phyloP scores from a whole-genome alignment of 495 filamentous ascomycete species.

The Trichodelitschia bisporula region DNA sequence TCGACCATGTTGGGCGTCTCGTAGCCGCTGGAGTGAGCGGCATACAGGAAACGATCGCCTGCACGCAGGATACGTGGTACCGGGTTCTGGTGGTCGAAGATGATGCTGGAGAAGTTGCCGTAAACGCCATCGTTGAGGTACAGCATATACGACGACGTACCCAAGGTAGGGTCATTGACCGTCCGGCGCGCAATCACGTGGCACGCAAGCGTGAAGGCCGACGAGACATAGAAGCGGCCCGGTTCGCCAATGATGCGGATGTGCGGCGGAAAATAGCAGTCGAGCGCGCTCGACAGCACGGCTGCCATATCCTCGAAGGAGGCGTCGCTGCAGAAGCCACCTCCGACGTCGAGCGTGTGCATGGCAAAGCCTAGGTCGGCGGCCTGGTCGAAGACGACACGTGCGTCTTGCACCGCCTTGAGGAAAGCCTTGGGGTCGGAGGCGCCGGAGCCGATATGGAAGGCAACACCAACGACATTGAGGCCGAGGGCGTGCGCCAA shows the following conservation, averaged over 20 bases:
- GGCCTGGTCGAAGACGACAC: slow-evolving; percentile 75
- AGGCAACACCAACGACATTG: slow-evolving; percentile 88
- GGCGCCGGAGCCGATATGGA: slow-evolving; percentile 91
- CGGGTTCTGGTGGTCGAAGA: slow-evolving; percentile 94
- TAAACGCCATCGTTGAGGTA: slow-evolving; percentile 96
- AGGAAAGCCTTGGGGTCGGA: slow-evolving; percentile 71
- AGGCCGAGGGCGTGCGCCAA: slow-evolving; percentile 73
- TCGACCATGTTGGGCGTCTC: slow-evolving; percentile 14
- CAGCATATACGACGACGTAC: slow-evolving; percentile 59
- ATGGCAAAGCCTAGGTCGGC: slow-evolving; percentile 49
- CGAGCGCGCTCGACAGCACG: slow-evolving; percentile 54
- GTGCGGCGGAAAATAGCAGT: slow-evolving; percentile 63
- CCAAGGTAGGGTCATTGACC: slow-evolving; percentile 26
- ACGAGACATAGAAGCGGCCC: slow-evolving; percentile 79
- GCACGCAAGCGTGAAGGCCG: slow-evolving; percentile 80
- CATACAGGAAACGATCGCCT: slow-evolving; percentile 21
- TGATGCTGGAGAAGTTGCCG: slow-evolving; percentile 94
- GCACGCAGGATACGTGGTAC: slow-evolving; percentile 53
- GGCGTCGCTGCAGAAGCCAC: slow-evolving; percentile 71
- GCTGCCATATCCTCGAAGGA: slow-evolving; percentile 77
- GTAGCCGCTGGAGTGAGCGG: slow-evolving; percentile 4
- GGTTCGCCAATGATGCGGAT: slow-evolving; percentile 89
- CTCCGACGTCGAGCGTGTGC: slow-evolving; percentile 80
- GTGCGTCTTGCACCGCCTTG: slow-evolving; percentile 75
- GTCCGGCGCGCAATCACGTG: slow-evolving; percentile 91